These are phyloP conservation scores for Veloporphyrellus conicus DNA, from an alignment of 1,284 basidiomycete species.

Conservation along the genomic window DNA sequence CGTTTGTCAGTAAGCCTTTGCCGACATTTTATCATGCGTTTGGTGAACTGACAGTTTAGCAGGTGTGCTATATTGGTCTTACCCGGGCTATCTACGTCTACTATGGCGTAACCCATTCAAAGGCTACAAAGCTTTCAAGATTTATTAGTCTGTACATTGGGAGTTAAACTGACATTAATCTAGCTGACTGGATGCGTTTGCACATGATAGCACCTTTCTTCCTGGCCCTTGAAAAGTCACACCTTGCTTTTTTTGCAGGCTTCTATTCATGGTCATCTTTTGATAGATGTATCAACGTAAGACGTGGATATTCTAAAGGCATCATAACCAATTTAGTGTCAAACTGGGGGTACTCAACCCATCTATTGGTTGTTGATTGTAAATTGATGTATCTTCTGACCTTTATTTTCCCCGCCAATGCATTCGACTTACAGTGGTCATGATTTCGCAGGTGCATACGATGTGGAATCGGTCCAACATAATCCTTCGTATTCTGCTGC, in stretches of 20 bases:
- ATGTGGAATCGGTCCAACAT: constrained; percentile 16
- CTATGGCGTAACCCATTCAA: no score
- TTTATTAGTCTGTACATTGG: constrained; percentile 4
- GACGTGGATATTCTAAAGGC: constrained; percentile 3
- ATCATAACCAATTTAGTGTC: constrained; percentile 2
- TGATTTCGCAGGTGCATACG: constrained; percentile 17
- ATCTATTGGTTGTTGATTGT: constrained; percentile 15
- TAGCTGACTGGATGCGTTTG: neutral
- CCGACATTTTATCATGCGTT: no score
- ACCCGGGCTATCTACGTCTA: constrained; percentile 11
- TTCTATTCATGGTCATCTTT: neutral
- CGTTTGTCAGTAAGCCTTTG: constrained; percentile 5
- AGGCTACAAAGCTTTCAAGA: no score
- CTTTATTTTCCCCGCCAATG: fast-evolving
- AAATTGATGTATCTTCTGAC: neutral
- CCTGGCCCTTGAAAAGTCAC: constrained; percentile 8
- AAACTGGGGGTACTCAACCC: constrained; percentile 13
- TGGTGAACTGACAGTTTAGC: neutral
- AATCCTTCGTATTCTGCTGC: constrained; percentile 4
- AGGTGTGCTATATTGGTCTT: constrained; percentile 20
- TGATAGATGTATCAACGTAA: constrained; percentile 4
- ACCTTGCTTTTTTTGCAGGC: neutral
- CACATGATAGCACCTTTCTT: constrained; percentile 6
- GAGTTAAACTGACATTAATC: neutral
- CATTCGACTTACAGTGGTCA: constrained; percentile 8